phyloP scores from a whole-genome alignment of 78 protist genomes.

The Corallochytrium limacisporum region DNA sequence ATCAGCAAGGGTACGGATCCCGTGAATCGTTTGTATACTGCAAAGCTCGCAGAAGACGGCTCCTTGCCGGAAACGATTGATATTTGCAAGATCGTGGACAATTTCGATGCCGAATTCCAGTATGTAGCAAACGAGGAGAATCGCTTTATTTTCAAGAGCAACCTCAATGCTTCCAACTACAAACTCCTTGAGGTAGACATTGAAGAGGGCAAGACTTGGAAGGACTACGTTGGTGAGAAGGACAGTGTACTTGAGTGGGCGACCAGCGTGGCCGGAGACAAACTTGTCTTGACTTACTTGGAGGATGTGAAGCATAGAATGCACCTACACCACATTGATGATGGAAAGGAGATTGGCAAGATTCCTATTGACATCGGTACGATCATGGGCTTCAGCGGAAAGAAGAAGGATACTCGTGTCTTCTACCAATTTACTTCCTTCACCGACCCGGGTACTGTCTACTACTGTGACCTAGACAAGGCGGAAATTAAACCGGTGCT shows the following conservation, averaged over 20 bases:
- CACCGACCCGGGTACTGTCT: conserved; percentile 30
- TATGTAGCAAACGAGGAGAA: conserved; percentile 52
- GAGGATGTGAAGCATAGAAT: conserved; percentile 48
- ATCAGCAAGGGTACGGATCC: conserved; percentile 34
- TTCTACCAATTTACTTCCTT: conserved; percentile 39
- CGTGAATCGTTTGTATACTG: conserved; percentile 17
- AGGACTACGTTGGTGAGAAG: not conserved
- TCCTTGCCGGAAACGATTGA: not conserved
- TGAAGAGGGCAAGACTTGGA: no score
- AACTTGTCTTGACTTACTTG: conserved; percentile 23
- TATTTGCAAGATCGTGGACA: conserved; percentile 5
- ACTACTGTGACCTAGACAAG: no score
- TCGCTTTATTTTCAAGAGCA: conserved; percentile 45
- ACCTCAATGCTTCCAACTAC: conserved; percentile 46
- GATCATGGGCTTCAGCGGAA: not conserved
- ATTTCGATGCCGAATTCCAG: conserved; percentile 44
- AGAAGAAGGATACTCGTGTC: not conserved
- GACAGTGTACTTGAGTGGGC: conserved; percentile 32
- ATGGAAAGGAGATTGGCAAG: not conserved
- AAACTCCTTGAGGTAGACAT: conserved; percentile 35
- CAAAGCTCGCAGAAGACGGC: not conserved
- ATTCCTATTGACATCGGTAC: not conserved
- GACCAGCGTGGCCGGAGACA: not conserved
- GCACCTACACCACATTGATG: not conserved
- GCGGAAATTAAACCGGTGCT: no score